Percentiles rank a stretch among this genome's conserved stretches.
These are phyloP conservation scores for Suillus fuscotomentosus DNA, from an alignment of 768 basidiomycete genomes.

Conservation along the genomic window DNA sequence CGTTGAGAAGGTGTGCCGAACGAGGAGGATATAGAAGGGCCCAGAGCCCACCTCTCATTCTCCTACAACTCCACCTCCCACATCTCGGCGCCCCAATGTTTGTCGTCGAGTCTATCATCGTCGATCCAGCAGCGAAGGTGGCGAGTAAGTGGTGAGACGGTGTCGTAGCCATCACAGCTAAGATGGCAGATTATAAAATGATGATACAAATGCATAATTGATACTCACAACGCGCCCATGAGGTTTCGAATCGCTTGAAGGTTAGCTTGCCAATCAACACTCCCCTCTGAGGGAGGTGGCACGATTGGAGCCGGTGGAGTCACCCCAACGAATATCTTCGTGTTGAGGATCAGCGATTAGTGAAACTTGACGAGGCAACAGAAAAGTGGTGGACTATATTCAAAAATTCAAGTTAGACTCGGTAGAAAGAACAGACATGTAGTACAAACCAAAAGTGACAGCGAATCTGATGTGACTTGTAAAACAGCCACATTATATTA, in stretches of 20 bases:
- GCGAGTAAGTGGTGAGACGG: slow-evolving; percentile 45
- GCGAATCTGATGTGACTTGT: too few species aligned
- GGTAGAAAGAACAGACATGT: too few species aligned
- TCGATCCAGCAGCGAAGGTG: slow-evolving; percentile 43
- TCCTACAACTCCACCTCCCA: slow-evolving; percentile 76
- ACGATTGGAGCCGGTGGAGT: background rate
- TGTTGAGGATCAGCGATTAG: too few species aligned
- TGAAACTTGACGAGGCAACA: too few species aligned
- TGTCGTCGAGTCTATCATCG: slow-evolving; percentile 63
- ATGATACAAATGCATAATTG: background rate
- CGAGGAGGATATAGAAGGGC: background rate
- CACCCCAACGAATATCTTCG: too few species aligned
- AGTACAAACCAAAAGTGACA: too few species aligned
- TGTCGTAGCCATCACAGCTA: slow-evolving; percentile 64
- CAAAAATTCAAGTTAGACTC: too few species aligned
- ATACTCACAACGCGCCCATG: slow-evolving; percentile 76
- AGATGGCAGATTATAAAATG: background rate
- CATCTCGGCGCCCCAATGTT: slow-evolving; percentile 63
- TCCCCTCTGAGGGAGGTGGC: slow-evolving; percentile 44
- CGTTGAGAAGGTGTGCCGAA: slow-evolving; percentile 48
- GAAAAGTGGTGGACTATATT: too few species aligned
- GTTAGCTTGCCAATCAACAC: slow-evolving; percentile 82
- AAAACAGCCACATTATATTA: too few species aligned
- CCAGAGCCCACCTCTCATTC: slow-evolving; percentile 63
- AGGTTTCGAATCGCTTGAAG: slow-evolving; percentile 89